Evolutionary conservation across 805 yeast species (phyloP).

Genomic region (Schwanniomyces occidentalis): DNA sequence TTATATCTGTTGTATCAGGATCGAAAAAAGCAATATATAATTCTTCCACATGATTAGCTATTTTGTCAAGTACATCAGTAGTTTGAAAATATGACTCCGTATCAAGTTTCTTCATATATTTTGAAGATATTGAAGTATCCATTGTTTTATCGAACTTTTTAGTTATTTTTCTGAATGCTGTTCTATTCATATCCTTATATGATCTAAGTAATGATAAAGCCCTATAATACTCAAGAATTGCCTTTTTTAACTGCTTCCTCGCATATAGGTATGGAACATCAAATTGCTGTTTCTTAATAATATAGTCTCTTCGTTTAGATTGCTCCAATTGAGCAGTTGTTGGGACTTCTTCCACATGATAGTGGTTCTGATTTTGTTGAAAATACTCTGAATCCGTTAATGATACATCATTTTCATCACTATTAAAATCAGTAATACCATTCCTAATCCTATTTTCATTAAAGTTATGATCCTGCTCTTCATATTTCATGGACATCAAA

Average conservation of each 20-base stretch:
- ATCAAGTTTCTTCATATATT: conserved; percentile 61
- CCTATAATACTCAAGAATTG: conserved; percentile 71
- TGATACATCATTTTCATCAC: conserved; percentile 12
- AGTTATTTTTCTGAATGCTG: conserved; percentile 85
- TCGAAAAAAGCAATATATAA: conserved; percentile 67
- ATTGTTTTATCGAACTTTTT: conserved; percentile 87
- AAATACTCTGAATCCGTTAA: conserved; percentile 10
- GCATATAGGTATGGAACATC: conserved; percentile 64
- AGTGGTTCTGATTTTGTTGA: neutral
- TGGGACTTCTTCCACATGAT: conserved; percentile 9
- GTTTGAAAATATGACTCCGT: conserved; percentile 53
- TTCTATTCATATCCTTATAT: conserved; percentile 74
- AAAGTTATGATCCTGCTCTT: conserved; percentile 29
- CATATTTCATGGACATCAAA: conserved; percentile 10
- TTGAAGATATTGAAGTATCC: conserved; percentile 38
- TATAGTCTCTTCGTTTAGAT: conserved; percentile 51
- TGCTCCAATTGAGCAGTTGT: conserved; percentile 20
- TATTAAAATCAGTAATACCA: conserved; percentile 17
- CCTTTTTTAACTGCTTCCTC: conserved; percentile 64
- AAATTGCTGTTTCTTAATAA: conserved; percentile 28
- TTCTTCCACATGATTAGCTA: conserved; percentile 65
- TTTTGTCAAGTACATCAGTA: conserved; percentile 65
- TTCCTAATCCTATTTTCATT: conserved; percentile 41
- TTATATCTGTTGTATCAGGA: conserved; percentile 50
- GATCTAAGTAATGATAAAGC: conserved; percentile 69